Evolutionary conservation across 345 rosid genomes (phyloP).

Genomic region (Brassica napus): Da-Ae NC_063436.1:14087501-14088000

Average conservation of each 20-base stretch:
- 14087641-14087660: not conserved
- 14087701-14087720: not conserved
- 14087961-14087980: slow-evolving; percentile 59
- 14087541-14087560: not conserved
- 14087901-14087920: slow-evolving; percentile 54
- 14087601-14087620: not conserved
- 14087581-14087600: not conserved
- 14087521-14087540: not conserved
- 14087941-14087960: slow-evolving; percentile 52
- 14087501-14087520: not conserved
- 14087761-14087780: not conserved
- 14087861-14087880: not conserved
- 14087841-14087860: not conserved
- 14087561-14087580: not conserved
- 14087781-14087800: not conserved
- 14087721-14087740: not conserved
- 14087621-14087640: not conserved
- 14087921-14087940: slow-evolving; percentile 47
- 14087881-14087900: slow-evolving; percentile 52
- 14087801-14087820: not conserved
- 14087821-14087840: not conserved
- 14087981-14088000: slow-evolving; percentile 50
- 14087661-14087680: not conserved
- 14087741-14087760: not conserved
- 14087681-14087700: not conserved